phyloP scores from a whole-genome alignment of 2,329 filamentous ascomycete species.

The Metarhizium album region DNA sequence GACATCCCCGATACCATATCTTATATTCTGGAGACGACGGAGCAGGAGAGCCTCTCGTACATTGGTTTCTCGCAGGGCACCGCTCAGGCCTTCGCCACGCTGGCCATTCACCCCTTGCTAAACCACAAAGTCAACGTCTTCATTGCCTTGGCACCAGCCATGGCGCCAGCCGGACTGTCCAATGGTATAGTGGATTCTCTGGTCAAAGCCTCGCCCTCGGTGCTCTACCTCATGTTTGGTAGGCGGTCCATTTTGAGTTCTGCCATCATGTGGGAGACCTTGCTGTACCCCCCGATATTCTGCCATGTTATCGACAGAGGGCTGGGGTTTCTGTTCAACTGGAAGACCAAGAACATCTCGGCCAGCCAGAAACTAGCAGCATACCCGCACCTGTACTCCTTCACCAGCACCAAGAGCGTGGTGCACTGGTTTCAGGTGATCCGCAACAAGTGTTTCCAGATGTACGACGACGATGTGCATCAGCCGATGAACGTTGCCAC shows the following conservation, averaged over 20 bases:
- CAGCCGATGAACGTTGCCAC: conserved; percentile 61
- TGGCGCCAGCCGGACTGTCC: conserved; percentile 85
- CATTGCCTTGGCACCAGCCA: conserved; percentile 88
- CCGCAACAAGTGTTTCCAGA: conserved; percentile 89
- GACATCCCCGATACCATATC: conserved; percentile 92
- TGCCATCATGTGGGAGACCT: conserved; percentile 93
- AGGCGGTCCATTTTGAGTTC: conserved; percentile 83
- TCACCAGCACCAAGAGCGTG: conserved; percentile 90
- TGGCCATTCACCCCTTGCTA: conserved; percentile 83
- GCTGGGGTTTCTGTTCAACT: conserved; percentile 77
- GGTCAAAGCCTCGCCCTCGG: conserved; percentile 84
- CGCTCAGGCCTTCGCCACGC: conserved; percentile 86
- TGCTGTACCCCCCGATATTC: conserved; percentile 91
- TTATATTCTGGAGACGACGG: conserved; percentile 79
- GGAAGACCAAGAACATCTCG: conserved; percentile 76
- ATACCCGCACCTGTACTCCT: conserved; percentile 93
- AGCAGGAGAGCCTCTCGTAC: conserved; percentile 78
- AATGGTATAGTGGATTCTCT: conserved; percentile 88
- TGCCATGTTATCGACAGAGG: conserved; percentile 76
- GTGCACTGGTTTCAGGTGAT: conserved; percentile 99
- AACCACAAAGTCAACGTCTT: conserved; percentile 94
- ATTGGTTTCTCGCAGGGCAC: conserved; percentile 97
- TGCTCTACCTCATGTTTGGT: conserved; percentile 88
- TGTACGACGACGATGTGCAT: conserved; percentile 93
- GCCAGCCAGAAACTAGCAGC: conserved; percentile 84